These are phyloP conservation scores for Mucor saturninus DNA, from an alignment of 371 early-diverging fungal genomes.

Conservation along the genomic window DNA sequence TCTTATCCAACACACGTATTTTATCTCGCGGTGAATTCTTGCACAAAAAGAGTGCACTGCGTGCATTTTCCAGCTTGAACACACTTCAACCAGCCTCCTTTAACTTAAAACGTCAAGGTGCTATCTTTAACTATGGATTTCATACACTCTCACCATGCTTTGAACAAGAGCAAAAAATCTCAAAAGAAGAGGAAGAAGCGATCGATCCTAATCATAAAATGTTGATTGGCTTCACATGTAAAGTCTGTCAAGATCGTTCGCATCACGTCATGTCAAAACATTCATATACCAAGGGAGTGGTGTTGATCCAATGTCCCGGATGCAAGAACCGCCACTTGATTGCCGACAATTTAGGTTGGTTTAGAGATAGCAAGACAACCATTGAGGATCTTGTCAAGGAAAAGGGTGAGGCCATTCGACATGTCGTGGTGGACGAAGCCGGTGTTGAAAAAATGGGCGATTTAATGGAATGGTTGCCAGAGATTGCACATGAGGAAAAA, in stretches of 20 bases:
- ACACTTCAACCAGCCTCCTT: too few species aligned
- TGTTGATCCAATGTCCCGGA: slow-evolving; percentile 90
- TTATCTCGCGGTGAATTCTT: background rate
- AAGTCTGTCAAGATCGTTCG: slow-evolving; percentile 84
- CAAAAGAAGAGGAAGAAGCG: slow-evolving; percentile 9
- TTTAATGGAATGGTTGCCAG: slow-evolving; percentile 55
- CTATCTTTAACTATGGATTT: background rate
- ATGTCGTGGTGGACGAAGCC: slow-evolving; percentile 47
- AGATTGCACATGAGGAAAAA: slow-evolving; percentile 46
- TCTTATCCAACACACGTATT: background rate
- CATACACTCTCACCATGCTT: slow-evolving; percentile 1
- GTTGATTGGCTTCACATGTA: slow-evolving; percentile 93
- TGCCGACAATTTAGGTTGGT: slow-evolving; percentile 96
- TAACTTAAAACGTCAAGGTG: background rate
- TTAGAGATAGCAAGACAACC: slow-evolving; percentile 71
- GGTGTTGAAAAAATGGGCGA: slow-evolving; percentile 38
- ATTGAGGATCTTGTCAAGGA: slow-evolving; percentile 85
- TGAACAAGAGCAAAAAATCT: background rate
- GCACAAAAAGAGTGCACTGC: background rate
- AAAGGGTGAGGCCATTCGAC: slow-evolving; percentile 77
- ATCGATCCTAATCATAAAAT: slow-evolving; percentile 63
- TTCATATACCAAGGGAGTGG: slow-evolving; percentile 91
- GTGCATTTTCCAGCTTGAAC: too few species aligned
- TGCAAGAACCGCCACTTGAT: slow-evolving; percentile 94
- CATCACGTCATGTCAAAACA: slow-evolving; percentile 90